Evolutionary conservation across 768 basidiomycete species (phyloP).

Genomic region (Amanita muscaria): DNA sequence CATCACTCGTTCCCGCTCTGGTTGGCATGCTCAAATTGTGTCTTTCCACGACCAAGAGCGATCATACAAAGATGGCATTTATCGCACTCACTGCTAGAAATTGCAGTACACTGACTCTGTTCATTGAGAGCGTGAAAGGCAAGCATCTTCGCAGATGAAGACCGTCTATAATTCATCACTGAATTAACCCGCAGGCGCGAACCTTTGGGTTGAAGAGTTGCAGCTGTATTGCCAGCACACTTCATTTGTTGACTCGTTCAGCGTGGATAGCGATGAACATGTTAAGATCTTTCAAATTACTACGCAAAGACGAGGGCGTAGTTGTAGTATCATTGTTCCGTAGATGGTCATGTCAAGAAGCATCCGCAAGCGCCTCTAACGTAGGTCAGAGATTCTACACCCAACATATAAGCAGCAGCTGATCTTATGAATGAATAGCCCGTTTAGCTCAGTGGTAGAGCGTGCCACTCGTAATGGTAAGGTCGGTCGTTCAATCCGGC

Average conservation of each 20-base stretch:
- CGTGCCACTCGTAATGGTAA: conserved; percentile 46
- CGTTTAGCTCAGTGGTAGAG: conserved; percentile 55
- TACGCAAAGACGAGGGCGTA: too few relatives aligned
- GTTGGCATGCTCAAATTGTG: conserved; percentile 39
- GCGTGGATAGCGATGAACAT: not conserved
- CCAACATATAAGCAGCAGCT: too few relatives aligned
- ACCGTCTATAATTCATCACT: not conserved
- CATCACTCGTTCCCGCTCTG: conserved; percentile 48
- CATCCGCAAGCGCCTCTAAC: too few relatives aligned
- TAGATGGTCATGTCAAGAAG: too few relatives aligned
- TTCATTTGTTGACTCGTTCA: not conserved
- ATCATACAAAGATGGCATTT: conserved; percentile 22
- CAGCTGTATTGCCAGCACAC: not conserved
- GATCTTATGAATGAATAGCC: conserved; percentile 20
- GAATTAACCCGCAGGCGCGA: not conserved
- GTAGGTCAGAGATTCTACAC: too few relatives aligned
- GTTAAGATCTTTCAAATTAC: conserved; percentile 1
- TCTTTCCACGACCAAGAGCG: conserved; percentile 20
- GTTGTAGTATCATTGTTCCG: too few relatives aligned
- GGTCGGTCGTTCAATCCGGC: conserved; percentile 27
- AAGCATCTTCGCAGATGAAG: conserved; percentile 3
- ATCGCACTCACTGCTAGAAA: conserved; percentile 54
- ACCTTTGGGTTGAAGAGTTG: conserved; percentile 1
- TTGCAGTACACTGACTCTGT: conserved; percentile 37
- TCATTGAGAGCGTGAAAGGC: conserved; percentile 32